These are phyloP conservation scores for Fusarium virguliforme DNA, from an alignment of 2,329 filamentous ascomycete species.

Conservation along the genomic window DNA sequence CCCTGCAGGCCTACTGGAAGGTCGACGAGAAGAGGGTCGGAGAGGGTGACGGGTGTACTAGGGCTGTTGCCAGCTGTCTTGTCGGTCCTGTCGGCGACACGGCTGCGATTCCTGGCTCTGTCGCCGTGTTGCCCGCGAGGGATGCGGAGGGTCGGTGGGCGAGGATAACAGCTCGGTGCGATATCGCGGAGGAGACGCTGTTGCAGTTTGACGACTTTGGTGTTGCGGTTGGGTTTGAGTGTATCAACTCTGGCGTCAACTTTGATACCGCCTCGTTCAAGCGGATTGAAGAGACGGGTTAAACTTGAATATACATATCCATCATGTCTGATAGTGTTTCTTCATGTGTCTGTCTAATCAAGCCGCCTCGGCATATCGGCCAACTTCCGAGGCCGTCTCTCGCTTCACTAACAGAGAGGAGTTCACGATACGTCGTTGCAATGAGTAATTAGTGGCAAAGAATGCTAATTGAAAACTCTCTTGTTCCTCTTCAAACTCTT, in stretches of 20 bases:
- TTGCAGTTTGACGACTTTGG: not conserved
- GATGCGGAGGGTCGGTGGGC: not conserved
- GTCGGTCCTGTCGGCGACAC: not conserved
- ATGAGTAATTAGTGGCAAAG: not conserved
- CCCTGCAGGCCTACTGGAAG: not conserved
- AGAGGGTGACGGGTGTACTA: not conserved
- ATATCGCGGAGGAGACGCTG: not conserved
- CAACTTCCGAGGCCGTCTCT: slow-evolving; percentile 25
- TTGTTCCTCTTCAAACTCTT: not conserved
- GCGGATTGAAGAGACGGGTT: not conserved
- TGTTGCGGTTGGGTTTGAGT: slow-evolving; percentile 7
- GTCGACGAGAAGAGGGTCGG: not conserved
- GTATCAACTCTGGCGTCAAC: not conserved
- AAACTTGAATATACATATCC: not conserved
- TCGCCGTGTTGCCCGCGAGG: not conserved
- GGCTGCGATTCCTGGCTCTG: not conserved
- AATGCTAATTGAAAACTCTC: not conserved
- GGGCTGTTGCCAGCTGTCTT: not conserved
- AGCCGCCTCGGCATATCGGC: slow-evolving; percentile 16
- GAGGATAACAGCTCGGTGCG: not conserved
- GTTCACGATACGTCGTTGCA: not conserved
- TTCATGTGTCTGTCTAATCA: not conserved
- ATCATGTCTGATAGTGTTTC: not conserved
- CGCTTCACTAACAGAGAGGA: slow-evolving; percentile 6
- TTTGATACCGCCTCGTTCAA: slow-evolving; percentile 2